These are phyloP conservation scores for Kodamaea ohmeri DNA, from an alignment of 1,139 yeast species.

Conservation along the genomic window DNA sequence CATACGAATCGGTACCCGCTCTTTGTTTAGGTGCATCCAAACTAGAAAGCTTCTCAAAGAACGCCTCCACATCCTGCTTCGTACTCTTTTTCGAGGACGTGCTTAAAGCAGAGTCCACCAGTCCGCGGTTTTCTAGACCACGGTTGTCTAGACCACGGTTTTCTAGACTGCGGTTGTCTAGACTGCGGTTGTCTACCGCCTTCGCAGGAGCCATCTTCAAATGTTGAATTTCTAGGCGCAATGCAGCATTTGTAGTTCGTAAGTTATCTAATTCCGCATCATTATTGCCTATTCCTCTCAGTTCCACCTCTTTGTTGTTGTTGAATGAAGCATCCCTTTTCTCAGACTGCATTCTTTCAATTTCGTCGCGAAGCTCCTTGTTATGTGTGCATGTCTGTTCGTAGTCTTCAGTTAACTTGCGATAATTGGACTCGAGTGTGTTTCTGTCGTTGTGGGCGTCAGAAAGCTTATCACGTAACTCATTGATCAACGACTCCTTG, in stretches of 20 bases:
- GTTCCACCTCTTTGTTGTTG: conserved; percentile 15
- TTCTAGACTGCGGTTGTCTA: conserved; percentile 4
- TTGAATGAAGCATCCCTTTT: conserved; percentile 15
- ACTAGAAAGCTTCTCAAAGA: conserved; percentile 30
- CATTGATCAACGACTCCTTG: conserved; percentile 13
- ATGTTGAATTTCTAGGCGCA: conserved; percentile 8
- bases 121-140: background rate
- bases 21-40: conserved; percentile 17
- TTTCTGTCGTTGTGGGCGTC: conserved; percentile 11
- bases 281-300: too few relatives aligned
- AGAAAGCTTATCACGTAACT: conserved; percentile 15
- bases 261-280: conserved; percentile 26
- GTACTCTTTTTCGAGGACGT: conserved; percentile 6
- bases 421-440: conserved; percentile 2
- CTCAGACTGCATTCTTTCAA: conserved; percentile 8
- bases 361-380: conserved; percentile 23
- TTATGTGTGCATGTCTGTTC: conserved; percentile 21
- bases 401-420: conserved; percentile 4
- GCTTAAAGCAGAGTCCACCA: conserved; percentile 7
- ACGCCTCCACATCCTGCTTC: conserved; percentile 23
- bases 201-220: conserved; percentile 2
- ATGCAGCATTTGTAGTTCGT: conserved; percentile 4
- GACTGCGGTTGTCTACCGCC: background rate
- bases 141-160: conserved; percentile 3
- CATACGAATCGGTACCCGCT: conserved; percentile 11